Evolutionary conservation across 2,329 filamentous ascomycete species (phyloP), one percentile per base, ranked within the genome.

Genomic region (Calonectria pseudoreteaudii): DNA sequence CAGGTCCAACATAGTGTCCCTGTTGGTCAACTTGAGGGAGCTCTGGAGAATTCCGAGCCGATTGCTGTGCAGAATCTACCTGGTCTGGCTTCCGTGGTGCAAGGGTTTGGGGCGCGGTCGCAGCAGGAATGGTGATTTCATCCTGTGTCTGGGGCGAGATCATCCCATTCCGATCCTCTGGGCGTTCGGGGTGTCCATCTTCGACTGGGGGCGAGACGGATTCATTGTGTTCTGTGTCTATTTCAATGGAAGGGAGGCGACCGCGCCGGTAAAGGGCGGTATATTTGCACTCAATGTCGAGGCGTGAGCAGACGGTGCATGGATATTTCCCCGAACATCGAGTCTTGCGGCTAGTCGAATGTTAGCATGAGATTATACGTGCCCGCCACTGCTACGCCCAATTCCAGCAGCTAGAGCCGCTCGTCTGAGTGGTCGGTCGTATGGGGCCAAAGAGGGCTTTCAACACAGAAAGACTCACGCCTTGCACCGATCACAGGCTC

Each of bases 401-500:
- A 20, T 30, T 4, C 23, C 14, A 28, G 14, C 34, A 23, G 56
- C n/a, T 18, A 47, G 23, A 47, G 23, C n/a, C 44, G 13, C 44
- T 47, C 44, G 3, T 47, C 4, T 23, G 44, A 47, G 44, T 47
- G 23, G 56, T 9, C 23, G 18, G 16, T 13, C 36, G 18, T 28
- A 62, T 26, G 56, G 23, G 23, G 38, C 23, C 56, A 41, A 41
- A 20, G 38, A 34, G 18, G 6, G 30, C 23, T 18, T 30, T 23
- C 38, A 20, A 50, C 41, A 26, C 23, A 50, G 34, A 4, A 4
- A 30, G 30, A 72, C 60, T 74, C 23, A 80, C 79, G 75, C 67
- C 69, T 80, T 80, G 71, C 79, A 80, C 9, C 79, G 77, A 70
- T 81, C 79, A 36, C 79, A 81, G 8, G 79, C 79, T 36, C 77